A percentile compares a stretch with the other conserved stretches of the same genome.
Evolutionary conservation across 2,329 filamentous ascomycete genomes (phyloP).

Genomic region (Ophiocordyceps robertsii): DNA sequence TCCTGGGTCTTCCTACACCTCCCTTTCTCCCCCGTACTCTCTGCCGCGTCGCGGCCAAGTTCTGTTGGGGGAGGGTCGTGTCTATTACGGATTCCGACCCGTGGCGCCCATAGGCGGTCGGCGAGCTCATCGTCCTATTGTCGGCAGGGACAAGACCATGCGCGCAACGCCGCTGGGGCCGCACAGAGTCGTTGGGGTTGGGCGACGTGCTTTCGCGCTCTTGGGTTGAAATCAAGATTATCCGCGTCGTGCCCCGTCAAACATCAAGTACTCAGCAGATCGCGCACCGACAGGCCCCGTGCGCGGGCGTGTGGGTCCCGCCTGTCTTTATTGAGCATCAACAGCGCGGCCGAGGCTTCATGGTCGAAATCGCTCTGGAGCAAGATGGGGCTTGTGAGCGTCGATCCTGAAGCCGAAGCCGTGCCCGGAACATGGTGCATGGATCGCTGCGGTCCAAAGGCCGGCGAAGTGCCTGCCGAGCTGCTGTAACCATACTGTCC

Average conservation of each 20-base stretch:
- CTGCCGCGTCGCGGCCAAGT: too few relatives aligned
- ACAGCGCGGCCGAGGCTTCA: constrained; percentile 70
- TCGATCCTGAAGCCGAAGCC: constrained; percentile 32
- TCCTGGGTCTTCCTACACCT: not conserved
- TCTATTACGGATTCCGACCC: too few relatives aligned
- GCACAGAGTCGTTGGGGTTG: not conserved
- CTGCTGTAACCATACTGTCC: constrained; percentile 35
- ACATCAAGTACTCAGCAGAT: constrained; percentile 32
- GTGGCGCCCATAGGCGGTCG: too few relatives aligned
- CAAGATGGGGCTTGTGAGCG: constrained; percentile 45
- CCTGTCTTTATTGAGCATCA: constrained; percentile 79
- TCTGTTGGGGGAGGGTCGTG: too few relatives aligned
- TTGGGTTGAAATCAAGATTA: too few relatives aligned
- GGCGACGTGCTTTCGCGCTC: too few relatives aligned
- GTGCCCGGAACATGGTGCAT: constrained; percentile 24
- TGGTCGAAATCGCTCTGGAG: constrained; percentile 50
- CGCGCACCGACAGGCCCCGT: constrained; percentile 39
- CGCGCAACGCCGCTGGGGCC: too few relatives aligned
- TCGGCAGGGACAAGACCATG: too few relatives aligned
- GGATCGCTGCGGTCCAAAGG: constrained; percentile 37
- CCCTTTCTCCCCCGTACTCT: not conserved
- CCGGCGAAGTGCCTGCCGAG: constrained; percentile 40
- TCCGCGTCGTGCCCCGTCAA: not conserved
- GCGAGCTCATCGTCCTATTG: too few relatives aligned
- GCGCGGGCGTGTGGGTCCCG: constrained; percentile 30